Conservation (phyloP, 2,329 filamentous ascomycete species). For the Xylariaceae sp. region DNA sequence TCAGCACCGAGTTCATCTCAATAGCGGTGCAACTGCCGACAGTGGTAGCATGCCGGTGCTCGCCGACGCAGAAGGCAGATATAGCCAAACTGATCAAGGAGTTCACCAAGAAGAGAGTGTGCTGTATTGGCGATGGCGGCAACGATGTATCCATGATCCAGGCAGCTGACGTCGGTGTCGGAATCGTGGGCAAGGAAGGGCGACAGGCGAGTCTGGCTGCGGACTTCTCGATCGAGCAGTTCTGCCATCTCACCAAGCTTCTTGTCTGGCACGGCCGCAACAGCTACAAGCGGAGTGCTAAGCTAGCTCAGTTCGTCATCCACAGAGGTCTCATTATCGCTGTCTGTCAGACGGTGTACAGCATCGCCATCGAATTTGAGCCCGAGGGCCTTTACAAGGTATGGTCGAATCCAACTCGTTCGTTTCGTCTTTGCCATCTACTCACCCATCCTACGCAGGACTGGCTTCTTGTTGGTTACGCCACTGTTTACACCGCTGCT, state of each 20-base stretch:
- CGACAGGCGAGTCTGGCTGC: conserved; percentile 90
- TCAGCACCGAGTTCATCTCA: conserved; percentile 79
- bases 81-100: conserved; percentile 84
- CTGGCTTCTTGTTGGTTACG: conserved; percentile 95
- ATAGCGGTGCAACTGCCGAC: conserved; percentile 82
- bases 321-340: conserved; percentile 92
- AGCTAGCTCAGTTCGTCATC: conserved; percentile 96
- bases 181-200: conserved; percentile 97
- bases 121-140: conserved; percentile 95
- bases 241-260: conserved; percentile 89
- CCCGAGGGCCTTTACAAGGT: conserved; percentile 87
- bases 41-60: conserved; percentile 94
- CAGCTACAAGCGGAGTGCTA: conserved; percentile 91
- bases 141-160: conserved; percentile 99
- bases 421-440: conserved; percentile 1
- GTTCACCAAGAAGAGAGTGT: conserved; percentile 89
- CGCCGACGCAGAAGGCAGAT: conserved; percentile 94
- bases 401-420: conserved; percentile 14
- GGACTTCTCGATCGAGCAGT: conserved; percentile 94
- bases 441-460: conserved; percentile 50
- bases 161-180: conserved; percentile 93
- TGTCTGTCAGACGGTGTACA: conserved; percentile 96
- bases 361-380: conserved; percentile 85
- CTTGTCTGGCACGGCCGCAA: conserved; percentile 99
- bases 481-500: conserved; percentile 88